Conservation (phyloP, 495 filamentous ascomycete genomes). For the Cryomyces minteri region DNA sequence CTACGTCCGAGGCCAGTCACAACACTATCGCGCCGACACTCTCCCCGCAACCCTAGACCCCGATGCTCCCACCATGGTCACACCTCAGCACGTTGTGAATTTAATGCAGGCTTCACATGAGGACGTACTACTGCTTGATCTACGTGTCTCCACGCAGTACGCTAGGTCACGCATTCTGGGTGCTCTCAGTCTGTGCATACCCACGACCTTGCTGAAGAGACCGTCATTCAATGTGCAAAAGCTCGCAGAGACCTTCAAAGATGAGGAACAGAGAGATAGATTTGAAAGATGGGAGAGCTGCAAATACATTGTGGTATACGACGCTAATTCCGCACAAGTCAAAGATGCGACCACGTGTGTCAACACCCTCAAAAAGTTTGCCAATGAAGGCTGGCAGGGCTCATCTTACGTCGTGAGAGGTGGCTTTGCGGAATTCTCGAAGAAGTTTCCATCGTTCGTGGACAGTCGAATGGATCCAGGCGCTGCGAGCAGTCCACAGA, state of each 20-base stretch:
- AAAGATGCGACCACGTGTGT: conserved; percentile 61
- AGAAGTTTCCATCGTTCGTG: conserved; percentile 28
- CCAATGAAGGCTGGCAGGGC: conserved; percentile 65
- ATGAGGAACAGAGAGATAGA: conserved; percentile 46
- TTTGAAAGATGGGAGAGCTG: conserved; percentile 62
- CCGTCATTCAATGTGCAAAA: conserved; percentile 85
- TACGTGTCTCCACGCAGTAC: conserved; percentile 74
- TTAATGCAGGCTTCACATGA: conserved; percentile 38
- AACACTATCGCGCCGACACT: conserved; percentile 34
- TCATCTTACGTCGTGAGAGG: conserved; percentile 50
- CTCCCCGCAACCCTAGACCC: conserved; percentile 28
- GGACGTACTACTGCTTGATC: conserved; percentile 61
- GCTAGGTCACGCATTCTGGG: conserved; percentile 51
- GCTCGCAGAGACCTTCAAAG: conserved; percentile 71
- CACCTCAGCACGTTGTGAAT: conserved; percentile 42
- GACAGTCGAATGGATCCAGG: conserved; percentile 21
- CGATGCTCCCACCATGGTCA: conserved; percentile 33
- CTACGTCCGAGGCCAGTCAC: not conserved
- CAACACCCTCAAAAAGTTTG: conserved; percentile 87
- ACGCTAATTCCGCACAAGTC: conserved; percentile 50
- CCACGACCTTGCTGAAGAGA: conserved; percentile 81
- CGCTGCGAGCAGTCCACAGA: conserved; percentile 22
- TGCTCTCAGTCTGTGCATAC: conserved; percentile 85
- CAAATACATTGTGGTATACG: conserved; percentile 72
- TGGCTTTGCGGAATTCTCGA: conserved; percentile 29